A percentile compares a stretch with the other conserved stretches of the same genome.
Conservation (phyloP, 495 filamentous ascomycete species). For the Lasiosphaeria hispida region DNA sequence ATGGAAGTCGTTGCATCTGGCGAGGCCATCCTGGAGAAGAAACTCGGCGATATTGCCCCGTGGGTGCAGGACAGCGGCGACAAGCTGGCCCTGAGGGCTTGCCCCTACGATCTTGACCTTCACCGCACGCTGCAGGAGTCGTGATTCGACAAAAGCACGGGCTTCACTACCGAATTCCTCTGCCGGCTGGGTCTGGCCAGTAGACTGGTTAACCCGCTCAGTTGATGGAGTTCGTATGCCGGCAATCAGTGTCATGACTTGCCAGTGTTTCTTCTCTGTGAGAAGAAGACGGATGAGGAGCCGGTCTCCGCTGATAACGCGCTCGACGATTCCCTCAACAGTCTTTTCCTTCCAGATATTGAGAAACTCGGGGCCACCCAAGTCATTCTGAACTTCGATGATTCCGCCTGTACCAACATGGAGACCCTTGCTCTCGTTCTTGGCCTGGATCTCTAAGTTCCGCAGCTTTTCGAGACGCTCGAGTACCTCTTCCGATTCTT, state of each 20-base stretch:
- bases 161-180: conserved; percentile 89
- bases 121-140: conserved; percentile 82
- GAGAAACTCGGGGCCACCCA: conserved; percentile 71
- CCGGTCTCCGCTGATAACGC: conserved; percentile 86
- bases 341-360: conserved; percentile 73
- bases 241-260: conserved; percentile 80
- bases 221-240: conserved; percentile 85
- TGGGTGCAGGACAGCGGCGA: conserved; percentile 79
- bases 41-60: conserved; percentile 88
- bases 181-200: conserved; percentile 74
- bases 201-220: conserved; percentile 70
- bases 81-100: conserved; percentile 80
- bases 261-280: conserved; percentile 72
- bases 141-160: conserved; percentile 76
- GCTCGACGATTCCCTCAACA: conserved; percentile 75
- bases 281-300: conserved; percentile 79
- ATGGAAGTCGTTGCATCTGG: conserved; percentile 90
- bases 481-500: conserved; percentile 72
- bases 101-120: conserved; percentile 77
- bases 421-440: conserved; percentile 70
- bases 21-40: conserved; percentile 81
- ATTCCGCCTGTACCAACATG: conserved; percentile 60
- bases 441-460: conserved; percentile 76
- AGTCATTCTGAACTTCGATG: conserved; percentile 76
- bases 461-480: conserved; percentile 72